These are phyloP conservation scores for Nemania serpens DNA, from an alignment of 2,329 filamentous ascomycete genomes.

Conservation along the genomic window DNA sequence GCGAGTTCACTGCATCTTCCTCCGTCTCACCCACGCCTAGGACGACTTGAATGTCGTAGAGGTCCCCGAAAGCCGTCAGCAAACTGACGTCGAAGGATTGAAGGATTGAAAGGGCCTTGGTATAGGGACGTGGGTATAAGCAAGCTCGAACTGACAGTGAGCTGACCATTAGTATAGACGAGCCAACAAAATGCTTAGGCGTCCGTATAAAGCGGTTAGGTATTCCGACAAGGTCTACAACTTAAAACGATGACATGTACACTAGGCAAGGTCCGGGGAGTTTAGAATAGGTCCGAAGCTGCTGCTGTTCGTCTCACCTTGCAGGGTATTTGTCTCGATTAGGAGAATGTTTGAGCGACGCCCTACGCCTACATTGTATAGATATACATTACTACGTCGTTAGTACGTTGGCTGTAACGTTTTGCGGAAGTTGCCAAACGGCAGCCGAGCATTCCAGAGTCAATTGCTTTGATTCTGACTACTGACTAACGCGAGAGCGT, in stretches of 20 bases:
- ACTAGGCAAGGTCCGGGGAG: slow-evolving; percentile 6
- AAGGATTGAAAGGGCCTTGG: slow-evolving; percentile 17
- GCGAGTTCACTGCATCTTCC: slow-evolving; percentile 1
- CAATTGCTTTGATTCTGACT: no score
- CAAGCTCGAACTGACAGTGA: slow-evolving; percentile 7
- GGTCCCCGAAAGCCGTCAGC: slow-evolving; percentile 6
- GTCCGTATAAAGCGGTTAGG: slow-evolving; percentile 8
- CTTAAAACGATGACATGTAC: slow-evolving; percentile 14
- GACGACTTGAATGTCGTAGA: slow-evolving; percentile 6
- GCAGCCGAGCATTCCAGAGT: no score
- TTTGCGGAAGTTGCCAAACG: no score
- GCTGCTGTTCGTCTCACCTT: slow-evolving; percentile 8
- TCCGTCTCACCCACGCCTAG: slow-evolving; percentile 17
- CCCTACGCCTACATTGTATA: background rate
- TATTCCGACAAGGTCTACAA: slow-evolving; percentile 8
- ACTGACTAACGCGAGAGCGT: no score
- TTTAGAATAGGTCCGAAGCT: slow-evolving; percentile 18
- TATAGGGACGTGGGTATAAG: slow-evolving; percentile 12
- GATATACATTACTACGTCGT: background rate
- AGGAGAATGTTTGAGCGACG: slow-evolving; percentile 6
- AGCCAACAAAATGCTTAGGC: background rate
- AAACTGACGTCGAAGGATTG: slow-evolving; percentile 14
- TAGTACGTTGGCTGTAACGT: background rate
- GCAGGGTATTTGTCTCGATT: slow-evolving; percentile 10
- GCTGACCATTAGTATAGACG: slow-evolving; percentile 16